A percentile compares a stretch with the other conserved stretches of the same genome.
Evolutionary conservation across 176 grass and related monocot species (phyloP).

Genomic region (Eragrostis curvula): DNA sequence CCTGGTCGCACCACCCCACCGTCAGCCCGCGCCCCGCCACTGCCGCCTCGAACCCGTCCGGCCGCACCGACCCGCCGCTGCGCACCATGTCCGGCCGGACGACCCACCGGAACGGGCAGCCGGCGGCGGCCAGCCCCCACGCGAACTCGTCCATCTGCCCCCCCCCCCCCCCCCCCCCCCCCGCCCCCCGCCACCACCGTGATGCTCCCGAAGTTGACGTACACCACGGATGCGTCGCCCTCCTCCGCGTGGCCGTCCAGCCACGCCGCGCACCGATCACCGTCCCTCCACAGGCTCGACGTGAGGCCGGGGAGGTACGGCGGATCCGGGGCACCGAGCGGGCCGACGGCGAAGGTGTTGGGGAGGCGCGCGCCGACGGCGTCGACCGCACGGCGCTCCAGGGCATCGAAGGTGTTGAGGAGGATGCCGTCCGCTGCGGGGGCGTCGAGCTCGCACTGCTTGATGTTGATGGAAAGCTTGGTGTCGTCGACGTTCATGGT

Average conservation of each 20-base stretch:
- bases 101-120: slow-evolving; percentile 68
- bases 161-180: too few species aligned
- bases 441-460: slow-evolving; percentile 52
- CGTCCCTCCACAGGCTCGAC: slow-evolving; percentile 71
- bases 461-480: slow-evolving; percentile 59
- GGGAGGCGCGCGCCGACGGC: slow-evolving; percentile 47
- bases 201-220: slow-evolving; percentile 71
- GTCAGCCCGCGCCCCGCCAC: slow-evolving; percentile 41
- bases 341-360: slow-evolving; percentile 66
- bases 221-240: slow-evolving; percentile 50
- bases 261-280: slow-evolving; percentile 59
- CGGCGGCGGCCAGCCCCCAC: slow-evolving; percentile 58
- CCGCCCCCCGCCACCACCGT: slow-evolving; percentile 51
- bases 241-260: slow-evolving; percentile 47
- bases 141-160: slow-evolving; percentile 70
- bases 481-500: slow-evolving; percentile 60
- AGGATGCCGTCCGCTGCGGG: slow-evolving; percentile 44
- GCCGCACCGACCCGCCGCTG: slow-evolving; percentile 25
- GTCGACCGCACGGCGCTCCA: slow-evolving; percentile 28
- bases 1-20: slow-evolving; percentile 68
- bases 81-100: slow-evolving; percentile 64
- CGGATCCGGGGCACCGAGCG: slow-evolving; percentile 44
- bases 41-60: slow-evolving; percentile 45
- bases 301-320: slow-evolving; percentile 43
- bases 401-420: slow-evolving; percentile 50